These are phyloP conservation scores for Paecilomyces variotii DNA, from an alignment of 2,329 filamentous ascomycete genomes.

Conservation along the genomic window DNA sequence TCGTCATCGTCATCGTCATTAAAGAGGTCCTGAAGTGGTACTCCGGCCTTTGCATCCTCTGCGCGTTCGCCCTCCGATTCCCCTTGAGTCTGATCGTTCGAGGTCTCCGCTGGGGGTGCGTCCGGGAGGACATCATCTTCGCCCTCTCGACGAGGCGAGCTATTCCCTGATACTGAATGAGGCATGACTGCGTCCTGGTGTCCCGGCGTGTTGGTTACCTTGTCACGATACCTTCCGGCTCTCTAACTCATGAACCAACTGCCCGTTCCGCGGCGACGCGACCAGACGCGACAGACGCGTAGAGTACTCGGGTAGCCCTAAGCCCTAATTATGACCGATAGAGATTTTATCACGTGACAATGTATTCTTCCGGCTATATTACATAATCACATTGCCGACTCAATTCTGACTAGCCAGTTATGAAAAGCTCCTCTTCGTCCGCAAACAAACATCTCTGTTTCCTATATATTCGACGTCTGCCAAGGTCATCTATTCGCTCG, in stretches of 20 bases:
- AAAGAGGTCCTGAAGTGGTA: conserved; percentile 53
- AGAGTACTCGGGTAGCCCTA: not conserved
- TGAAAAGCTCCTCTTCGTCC: not conserved
- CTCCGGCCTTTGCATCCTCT: conserved; percentile 16
- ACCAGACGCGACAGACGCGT: not conserved
- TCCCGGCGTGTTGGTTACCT: not conserved
- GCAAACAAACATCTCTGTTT: not conserved
- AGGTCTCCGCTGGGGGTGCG: conserved; percentile 15
- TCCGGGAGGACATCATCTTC: conserved; percentile 38
- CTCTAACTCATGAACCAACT: not conserved
- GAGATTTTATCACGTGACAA: not conserved
- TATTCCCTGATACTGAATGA: conserved; percentile 30
- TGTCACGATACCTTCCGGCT: not conserved
- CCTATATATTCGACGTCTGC: not conserved
- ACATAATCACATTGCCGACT: not conserved
- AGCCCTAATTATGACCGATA: not conserved
- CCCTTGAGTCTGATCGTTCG: conserved; percentile 4
- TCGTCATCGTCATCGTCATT: conserved; percentile 50
- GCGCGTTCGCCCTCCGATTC: conserved; percentile 3
- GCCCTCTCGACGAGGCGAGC: conserved; percentile 29
- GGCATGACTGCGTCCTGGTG: conserved; percentile 21
- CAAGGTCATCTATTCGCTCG: not conserved
- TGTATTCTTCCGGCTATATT: not conserved
- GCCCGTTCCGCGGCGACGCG: not conserved
- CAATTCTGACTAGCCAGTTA: not conserved